Evolutionary conservation across 768 basidiomycete genomes (phyloP), one percentile per base, ranked within the genome.

Genomic region (Mrakia blollopis): DNA sequence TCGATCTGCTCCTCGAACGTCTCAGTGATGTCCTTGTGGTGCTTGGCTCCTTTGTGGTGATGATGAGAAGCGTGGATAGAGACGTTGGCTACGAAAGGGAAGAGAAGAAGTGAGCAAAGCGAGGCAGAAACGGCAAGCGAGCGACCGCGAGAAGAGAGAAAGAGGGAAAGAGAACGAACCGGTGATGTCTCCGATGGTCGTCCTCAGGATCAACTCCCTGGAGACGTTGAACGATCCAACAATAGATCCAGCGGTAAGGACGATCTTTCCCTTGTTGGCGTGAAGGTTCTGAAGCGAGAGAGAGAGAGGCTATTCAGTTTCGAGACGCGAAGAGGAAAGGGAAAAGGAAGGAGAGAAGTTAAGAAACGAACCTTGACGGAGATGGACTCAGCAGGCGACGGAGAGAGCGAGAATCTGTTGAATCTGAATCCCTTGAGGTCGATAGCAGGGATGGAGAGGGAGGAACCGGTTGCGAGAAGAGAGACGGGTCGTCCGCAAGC

Each of bases 151-250:
- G 57, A 57, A 57, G n/a, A n/a, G n/a, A 0, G 25, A 10, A 11
- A 25, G 57, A 57, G 25, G 6, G 57, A 28, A n/a, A 3, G 16
- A 57, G n/a, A 0, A 57, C 57, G 57, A 25, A 57, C 57, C 57
- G 7, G 68, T 23, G 37, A 77, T 77, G 9, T 44, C 72, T 72
- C 76, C 76, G 72, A 73, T 62, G 1, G 32, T 35, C 11, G 76
- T 77, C 32, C 3, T 25, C 35, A 77, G 72, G 50, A 73, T 32
- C 32, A 77, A 70, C 63, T 73, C 71, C 44, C 52, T 41, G 23
- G 72, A 73, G 63, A 77, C 76, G 54, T 77, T 73, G 76, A 77
- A 77, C 28, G 76, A 73, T n/a, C 76, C 76, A 16, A 47, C 25
- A 50, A 77, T 73, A n/a, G 44, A 63, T 30, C 76, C 76, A 18